Evolutionary conservation across 2,329 filamentous ascomycete species (phyloP).

Genomic region (Fusarium dimerum): DNA sequence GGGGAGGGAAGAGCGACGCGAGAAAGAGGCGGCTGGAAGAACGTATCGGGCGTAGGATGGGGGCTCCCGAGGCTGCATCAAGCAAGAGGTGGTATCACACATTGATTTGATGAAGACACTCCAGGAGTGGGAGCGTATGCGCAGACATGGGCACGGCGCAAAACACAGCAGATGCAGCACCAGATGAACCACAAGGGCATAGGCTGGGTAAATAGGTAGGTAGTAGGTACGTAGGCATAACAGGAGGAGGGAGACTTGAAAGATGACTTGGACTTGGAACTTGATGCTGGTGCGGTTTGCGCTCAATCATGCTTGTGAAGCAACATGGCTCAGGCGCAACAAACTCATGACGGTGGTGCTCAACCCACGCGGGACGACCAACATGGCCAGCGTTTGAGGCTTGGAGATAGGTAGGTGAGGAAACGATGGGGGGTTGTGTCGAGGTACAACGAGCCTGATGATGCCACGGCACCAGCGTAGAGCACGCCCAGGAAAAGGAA

Average conservation of each 20-base stretch:
- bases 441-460: background rate
- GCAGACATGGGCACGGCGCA: slow-evolving; percentile 7
- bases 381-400: slow-evolving; percentile 8
- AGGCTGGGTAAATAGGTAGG: background rate
- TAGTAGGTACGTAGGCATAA: background rate
- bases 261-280: slow-evolving; percentile 11
- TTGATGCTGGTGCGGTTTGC: slow-evolving; percentile 23
- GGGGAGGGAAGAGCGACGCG: slow-evolving; percentile 33
- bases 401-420: slow-evolving; percentile 7
- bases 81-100: slow-evolving; percentile 38
- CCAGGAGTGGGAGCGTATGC: slow-evolving; percentile 28
- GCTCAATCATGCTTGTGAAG: slow-evolving; percentile 18
- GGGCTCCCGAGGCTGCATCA: slow-evolving; percentile 35
- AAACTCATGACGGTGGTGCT: background rate
- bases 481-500: background rate
- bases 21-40: slow-evolving; percentile 31
- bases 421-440: background rate
- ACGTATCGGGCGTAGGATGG: slow-evolving; percentile 32
- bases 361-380: slow-evolving; percentile 9
- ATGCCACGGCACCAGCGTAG: background rate
- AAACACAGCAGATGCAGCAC: slow-evolving; percentile 12
- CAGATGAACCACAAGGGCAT: background rate
- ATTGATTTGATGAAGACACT: slow-evolving; percentile 35
- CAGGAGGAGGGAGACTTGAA: background rate
- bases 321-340: slow-evolving; percentile 13